phyloP scores from a whole-genome alignment of 257 asterid genomes.

The Plantago elongata region DNA sequence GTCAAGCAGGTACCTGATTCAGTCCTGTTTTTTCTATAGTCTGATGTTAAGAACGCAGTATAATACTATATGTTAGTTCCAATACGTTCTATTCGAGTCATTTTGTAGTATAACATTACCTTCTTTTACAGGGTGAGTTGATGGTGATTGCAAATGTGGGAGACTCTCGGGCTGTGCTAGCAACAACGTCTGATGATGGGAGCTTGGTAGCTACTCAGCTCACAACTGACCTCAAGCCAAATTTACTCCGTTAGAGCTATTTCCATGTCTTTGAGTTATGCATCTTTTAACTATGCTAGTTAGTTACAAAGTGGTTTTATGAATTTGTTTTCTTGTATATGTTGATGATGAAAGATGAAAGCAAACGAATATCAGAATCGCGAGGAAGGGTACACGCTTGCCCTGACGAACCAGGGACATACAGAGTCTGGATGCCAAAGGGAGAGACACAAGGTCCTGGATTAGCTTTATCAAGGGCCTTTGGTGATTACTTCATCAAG shows the following conservation, averaged over 20 bases:
- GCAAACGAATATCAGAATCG: slow-evolving; percentile 56
- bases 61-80: background rate
- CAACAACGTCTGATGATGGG: slow-evolving; percentile 48
- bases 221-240: slow-evolving; percentile 77
- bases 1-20: slow-evolving; percentile 55
- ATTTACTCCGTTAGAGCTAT: slow-evolving; percentile 50
- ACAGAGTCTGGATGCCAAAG: slow-evolving; percentile 71
- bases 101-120: background rate
- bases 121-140: slow-evolving; percentile 46
- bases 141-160: slow-evolving; percentile 64
- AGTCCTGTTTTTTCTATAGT: background rate
- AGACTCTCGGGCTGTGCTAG: slow-evolving; percentile 76
- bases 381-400: slow-evolving; percentile 45
- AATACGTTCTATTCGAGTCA: no score
- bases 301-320: background rate
- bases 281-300: background rate
- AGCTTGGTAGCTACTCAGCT: slow-evolving; percentile 55
- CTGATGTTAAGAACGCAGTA: background rate
- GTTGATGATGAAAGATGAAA: slow-evolving; percentile 42
- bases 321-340: slow-evolving; percentile 6
- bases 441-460: slow-evolving; percentile 66
- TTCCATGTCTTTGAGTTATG: slow-evolving; percentile 5
- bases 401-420: slow-evolving; percentile 64
- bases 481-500: slow-evolving; percentile 68
- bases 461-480: slow-evolving; percentile 71